Conservation (phyloP, 495 filamentous ascomycete genomes). For the Penicillium silybi region DNA sequence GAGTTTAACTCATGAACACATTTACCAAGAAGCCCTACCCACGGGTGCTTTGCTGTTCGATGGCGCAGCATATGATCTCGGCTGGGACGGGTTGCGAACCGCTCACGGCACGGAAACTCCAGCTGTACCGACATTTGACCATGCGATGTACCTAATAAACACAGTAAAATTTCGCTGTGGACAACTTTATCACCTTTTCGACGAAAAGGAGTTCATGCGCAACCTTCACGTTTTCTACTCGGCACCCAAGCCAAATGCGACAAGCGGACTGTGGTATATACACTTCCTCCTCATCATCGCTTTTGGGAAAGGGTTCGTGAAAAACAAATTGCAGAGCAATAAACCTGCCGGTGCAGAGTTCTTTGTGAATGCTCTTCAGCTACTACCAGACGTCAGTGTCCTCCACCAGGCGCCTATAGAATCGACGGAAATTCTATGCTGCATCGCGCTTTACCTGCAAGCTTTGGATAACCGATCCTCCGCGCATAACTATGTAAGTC, state of each 20-base stretch:
- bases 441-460: slow-evolving; percentile 39
- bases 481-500: slow-evolving; percentile 37
- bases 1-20: slow-evolving; percentile 35
- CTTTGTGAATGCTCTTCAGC: slow-evolving; percentile 38
- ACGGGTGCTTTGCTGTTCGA: slow-evolving; percentile 37
- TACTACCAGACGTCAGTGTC: slow-evolving; percentile 34
- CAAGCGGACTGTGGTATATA: slow-evolving; percentile 37
- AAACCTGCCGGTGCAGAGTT: slow-evolving; percentile 34
- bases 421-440: slow-evolving; percentile 41
- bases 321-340: slow-evolving; percentile 27
- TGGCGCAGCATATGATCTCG: slow-evolving; percentile 36
- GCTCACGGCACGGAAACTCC: slow-evolving; percentile 21
- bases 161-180: slow-evolving; percentile 43
- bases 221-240: slow-evolving; percentile 35
- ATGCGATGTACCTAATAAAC: slow-evolving; percentile 41
- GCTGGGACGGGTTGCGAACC: slow-evolving; percentile 35
- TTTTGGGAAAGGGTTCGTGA: slow-evolving; percentile 42
- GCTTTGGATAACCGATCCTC: slow-evolving; percentile 34
- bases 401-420: slow-evolving; percentile 33
- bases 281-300: slow-evolving; percentile 43
- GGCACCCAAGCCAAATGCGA: slow-evolving; percentile 18
- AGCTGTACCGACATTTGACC: slow-evolving; percentile 35
- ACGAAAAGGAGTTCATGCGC: slow-evolving; percentile 39
- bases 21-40: slow-evolving; percentile 32
- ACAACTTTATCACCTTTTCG: slow-evolving; percentile 44